Evolutionary conservation across 2,329 filamentous ascomycete species (phyloP).

Genomic region (Trichoderma sp.): DNA sequence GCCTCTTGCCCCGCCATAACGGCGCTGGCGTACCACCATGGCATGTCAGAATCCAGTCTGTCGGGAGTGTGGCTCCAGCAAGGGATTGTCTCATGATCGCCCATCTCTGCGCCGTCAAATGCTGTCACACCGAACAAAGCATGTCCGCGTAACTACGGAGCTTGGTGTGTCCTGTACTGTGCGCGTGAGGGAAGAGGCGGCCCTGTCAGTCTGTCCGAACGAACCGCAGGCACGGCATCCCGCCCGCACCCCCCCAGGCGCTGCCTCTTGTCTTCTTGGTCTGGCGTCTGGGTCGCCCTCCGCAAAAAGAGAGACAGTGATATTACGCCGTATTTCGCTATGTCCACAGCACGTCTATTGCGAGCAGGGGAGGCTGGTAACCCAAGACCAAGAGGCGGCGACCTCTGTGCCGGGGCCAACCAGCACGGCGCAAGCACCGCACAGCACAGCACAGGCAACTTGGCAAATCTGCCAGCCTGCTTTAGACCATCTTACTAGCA

Average conservation of each 20-base stretch:
- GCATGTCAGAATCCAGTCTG: conserved; percentile 18
- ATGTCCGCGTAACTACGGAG: conserved; percentile 14
- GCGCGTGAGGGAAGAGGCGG: background rate
- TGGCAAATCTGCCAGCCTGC: conserved; percentile 4
- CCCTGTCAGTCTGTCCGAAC: conserved; percentile 18
- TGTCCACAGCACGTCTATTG: background rate
- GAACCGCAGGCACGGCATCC: conserved; percentile 11
- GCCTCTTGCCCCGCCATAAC: conserved; percentile 19
- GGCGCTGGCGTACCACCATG: conserved; percentile 18
- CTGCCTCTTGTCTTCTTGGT: background rate
- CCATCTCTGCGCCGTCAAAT: conserved; percentile 17
- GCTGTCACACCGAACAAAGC: conserved; percentile 12
- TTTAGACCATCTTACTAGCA: conserved; percentile 5
- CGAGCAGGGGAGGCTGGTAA: conserved; percentile 16
- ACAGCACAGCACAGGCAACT: background rate
- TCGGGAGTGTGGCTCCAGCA: conserved; percentile 21
- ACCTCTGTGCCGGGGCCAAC: background rate
- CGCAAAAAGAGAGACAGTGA: background rate
- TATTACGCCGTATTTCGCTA: conserved; percentile 12
- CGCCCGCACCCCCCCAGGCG: conserved; percentile 1
- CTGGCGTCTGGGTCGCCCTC: background rate
- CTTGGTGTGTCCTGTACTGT: background rate
- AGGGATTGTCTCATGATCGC: conserved; percentile 21
- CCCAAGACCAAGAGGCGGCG: background rate
- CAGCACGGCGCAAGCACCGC: background rate